Evolutionary conservation across 345 rosid species (phyloP), one percentile per base, ranked within the genome.

Genomic region (Laguncularia racemosa): DNA sequence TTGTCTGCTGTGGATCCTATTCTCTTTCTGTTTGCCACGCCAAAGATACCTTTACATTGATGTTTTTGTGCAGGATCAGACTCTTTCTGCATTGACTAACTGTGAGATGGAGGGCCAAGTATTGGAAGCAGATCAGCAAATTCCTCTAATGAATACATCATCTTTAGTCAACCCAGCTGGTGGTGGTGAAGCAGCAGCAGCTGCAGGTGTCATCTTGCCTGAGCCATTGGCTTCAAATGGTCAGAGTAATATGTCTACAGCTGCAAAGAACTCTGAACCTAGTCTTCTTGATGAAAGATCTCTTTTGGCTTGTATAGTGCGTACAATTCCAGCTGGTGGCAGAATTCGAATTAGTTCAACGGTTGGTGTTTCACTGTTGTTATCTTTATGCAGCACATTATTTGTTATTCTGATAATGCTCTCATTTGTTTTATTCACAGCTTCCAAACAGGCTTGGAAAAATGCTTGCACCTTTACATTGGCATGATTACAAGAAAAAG

Each of bases 291-390:
- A 93, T 68, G 99, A 93, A 71, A 76, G 90, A 75, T 79, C 95
- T 15, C 73, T 93, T 16, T 68, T 93, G 84, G 73, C 97, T 55
- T 89, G 96, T 75, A 80, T 93, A 26, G 90, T 87, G 63, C 99
- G 99, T 53, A 89, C 99, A 2, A 78, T 93, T 70, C 99, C 99
- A 26, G 75, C 97, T 56, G 96, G 96, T 64, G 99, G 97, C 49
- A 84, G 79, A 78, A 93, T 90, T 56, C 82, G 75, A 49, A 90
- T 93, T 38, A 81, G 84, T 66, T 79, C 97, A 68, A 93, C 99
- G 77, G 98, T 84, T 40, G 53, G 85, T 82, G 21, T 51, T 19
- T 18, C 19, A 4, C 28, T 47, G n/a, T 48, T 6, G 16, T 47
- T 13, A 14, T 58, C 52, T 58, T 48, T 5, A 58, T 38, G 2